phyloP scores from a whole-genome alignment of 2,329 filamentous ascomycete species.

The Cadophora malorum region DNA sequence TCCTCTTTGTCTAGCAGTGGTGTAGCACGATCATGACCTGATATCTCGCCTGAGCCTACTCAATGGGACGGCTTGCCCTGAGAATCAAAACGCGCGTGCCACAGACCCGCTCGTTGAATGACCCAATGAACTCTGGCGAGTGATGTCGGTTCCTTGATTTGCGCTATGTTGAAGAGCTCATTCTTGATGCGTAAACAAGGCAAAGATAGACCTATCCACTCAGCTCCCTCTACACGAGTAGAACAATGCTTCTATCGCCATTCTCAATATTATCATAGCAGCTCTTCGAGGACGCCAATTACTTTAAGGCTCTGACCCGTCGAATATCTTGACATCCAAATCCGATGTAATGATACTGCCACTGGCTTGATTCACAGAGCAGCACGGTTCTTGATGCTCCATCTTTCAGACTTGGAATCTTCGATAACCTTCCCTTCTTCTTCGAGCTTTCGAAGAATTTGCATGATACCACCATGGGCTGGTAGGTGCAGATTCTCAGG shows the following conservation, averaged over 20 bases:
- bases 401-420: slow-evolving; percentile 48
- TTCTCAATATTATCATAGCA: not conserved
- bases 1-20: not conserved
- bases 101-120: not conserved
- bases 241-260: not conserved
- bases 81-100: not conserved
- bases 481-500: slow-evolving; percentile 76
- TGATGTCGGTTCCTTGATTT: not conserved
- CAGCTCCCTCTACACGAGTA: not conserved
- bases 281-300: not conserved
- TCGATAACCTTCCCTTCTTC: slow-evolving; percentile 70
- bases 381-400: slow-evolving; percentile 53
- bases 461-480: slow-evolving; percentile 76
- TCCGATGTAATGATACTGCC: not conserved
- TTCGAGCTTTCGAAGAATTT: slow-evolving; percentile 81
- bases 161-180: not conserved
- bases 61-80: not conserved
- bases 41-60: not conserved
- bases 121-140: not conserved
- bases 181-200: not conserved
- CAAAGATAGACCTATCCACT: not conserved
- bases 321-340: not conserved
- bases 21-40: not conserved
- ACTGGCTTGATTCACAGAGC: slow-evolving; percentile 47
- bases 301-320: not conserved